phyloP scores from a whole-genome alignment of 495 filamentous ascomycete genomes.

The Talaromyces stipitatus region DNA sequence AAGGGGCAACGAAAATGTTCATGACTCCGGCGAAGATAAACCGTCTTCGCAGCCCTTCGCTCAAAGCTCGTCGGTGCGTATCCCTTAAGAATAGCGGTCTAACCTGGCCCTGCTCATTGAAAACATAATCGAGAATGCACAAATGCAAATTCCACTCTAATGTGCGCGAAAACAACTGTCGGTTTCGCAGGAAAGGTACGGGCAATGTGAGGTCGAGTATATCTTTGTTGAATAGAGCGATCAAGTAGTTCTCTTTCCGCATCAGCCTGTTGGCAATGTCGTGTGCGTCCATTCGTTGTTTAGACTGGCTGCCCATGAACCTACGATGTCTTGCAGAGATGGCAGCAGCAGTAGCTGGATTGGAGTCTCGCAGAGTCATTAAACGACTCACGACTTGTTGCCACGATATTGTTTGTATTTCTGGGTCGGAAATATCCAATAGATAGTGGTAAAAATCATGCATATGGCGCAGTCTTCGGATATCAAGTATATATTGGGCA shows the following conservation, averaged over 20 bases:
- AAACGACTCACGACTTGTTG: constrained; percentile 85
- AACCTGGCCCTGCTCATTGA: constrained; percentile 79
- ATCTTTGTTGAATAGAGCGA: constrained; percentile 95
- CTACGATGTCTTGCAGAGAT: constrained; percentile 53
- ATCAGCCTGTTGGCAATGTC: constrained; percentile 96
- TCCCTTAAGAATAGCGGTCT: constrained; percentile 76
- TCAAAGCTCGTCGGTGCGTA: constrained; percentile 68
- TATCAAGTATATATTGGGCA: constrained; percentile 65
- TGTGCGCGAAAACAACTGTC: constrained; percentile 72
- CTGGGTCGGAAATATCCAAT: constrained; percentile 77
- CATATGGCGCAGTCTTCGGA: constrained; percentile 66
- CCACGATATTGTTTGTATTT: constrained; percentile 96
- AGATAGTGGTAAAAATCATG: constrained; percentile 86
- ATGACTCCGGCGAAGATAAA: constrained; percentile 77
- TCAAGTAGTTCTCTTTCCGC: constrained; percentile 93
- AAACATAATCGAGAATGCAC: constrained; percentile 88
- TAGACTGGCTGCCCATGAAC: constrained; percentile 77
- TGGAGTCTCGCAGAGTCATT: constrained; percentile 80
- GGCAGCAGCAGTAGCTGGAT: constrained; percentile 69
- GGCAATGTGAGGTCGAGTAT: constrained; percentile 80
- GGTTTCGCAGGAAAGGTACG: constrained; percentile 70
- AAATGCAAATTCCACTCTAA: constrained; percentile 84
- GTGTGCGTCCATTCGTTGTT: constrained; percentile 91
- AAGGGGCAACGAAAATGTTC: constrained; percentile 78
- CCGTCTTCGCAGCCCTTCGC: constrained; percentile 63